phyloP scores from a whole-genome alignment of 2,329 filamentous ascomycete genomes.

The Tolypocladium sp. region DNA sequence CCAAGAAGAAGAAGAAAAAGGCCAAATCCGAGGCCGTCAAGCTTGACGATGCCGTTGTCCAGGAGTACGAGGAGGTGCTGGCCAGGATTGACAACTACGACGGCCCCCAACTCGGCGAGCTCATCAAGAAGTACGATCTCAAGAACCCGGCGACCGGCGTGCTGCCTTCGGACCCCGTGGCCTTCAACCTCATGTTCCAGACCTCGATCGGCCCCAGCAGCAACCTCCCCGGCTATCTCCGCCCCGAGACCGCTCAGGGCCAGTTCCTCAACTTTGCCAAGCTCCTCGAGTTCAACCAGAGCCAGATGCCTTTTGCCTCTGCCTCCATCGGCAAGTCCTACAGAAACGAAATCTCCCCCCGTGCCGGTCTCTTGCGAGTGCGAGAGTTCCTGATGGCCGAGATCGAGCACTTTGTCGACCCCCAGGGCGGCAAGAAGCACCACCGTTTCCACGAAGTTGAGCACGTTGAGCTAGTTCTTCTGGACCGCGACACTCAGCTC shows the following conservation, averaged over 20 bases:
- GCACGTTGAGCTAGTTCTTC: conserved; percentile 71
- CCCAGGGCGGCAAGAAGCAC: conserved; percentile 90
- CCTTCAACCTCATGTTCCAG: conserved; percentile 99
- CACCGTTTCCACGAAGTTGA: conserved; percentile 77
- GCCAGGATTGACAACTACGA: conserved; percentile 94
- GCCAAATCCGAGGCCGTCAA: conserved; percentile 71
- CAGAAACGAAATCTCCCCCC: conserved; percentile 94
- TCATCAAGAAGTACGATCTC: conserved; percentile 88
- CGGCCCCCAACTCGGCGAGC: conserved; percentile 72
- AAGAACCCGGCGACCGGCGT: conserved; percentile 75
- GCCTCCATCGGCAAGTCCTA: conserved; percentile 97
- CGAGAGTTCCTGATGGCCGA: conserved; percentile 98
- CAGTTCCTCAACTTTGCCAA: conserved; percentile 97
- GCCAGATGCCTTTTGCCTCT: conserved; percentile 92
- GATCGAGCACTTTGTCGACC: conserved; percentile 97
- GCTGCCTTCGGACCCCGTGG: conserved; percentile 69
- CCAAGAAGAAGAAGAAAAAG: conserved; percentile 83
- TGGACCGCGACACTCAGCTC: conserved; percentile 79
- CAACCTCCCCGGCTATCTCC: conserved; percentile 75
- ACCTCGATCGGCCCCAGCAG: conserved; percentile 89
- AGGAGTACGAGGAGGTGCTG: conserved; percentile 86
- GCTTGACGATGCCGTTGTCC: conserved; percentile 74
- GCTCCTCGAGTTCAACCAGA: conserved; percentile 92
- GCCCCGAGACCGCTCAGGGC: conserved; percentile 94
- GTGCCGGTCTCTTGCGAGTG: conserved; percentile 82